Conservation (phyloP, 1,139 yeast species). For the Geotrichum restrictum region DNA sequence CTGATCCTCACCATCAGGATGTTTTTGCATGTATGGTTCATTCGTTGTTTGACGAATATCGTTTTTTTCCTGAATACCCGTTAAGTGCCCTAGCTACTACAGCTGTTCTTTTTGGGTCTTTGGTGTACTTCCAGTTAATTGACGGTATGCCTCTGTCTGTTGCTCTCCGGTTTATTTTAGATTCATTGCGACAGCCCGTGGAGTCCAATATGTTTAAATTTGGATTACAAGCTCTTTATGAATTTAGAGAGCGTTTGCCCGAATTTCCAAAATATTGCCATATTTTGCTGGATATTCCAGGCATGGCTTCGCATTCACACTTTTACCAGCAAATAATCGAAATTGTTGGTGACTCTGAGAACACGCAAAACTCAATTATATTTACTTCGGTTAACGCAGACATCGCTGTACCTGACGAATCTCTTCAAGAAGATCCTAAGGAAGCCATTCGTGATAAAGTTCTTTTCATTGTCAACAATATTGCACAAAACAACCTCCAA, state of each 20-base stretch:
- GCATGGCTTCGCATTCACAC: conserved; percentile 75
- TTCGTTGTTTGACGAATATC: conserved; percentile 86
- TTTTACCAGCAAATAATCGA: conserved; percentile 68
- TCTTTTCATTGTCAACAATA: conserved; percentile 76
- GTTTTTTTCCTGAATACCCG: conserved; percentile 94
- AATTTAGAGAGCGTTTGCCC: conserved; percentile 76
- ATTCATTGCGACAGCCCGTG: conserved; percentile 80
- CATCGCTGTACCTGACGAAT: conserved; percentile 34
- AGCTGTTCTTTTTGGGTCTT: conserved; percentile 88
- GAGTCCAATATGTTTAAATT: conserved; percentile 93
- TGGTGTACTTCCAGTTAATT: conserved; percentile 75
- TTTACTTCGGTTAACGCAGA: conserved; percentile 41
- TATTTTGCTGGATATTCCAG: conserved; percentile 72
- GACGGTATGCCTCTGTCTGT: conserved; percentile 89
- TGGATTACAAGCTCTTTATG: conserved; percentile 91
- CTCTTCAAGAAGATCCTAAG: conserved; percentile 62
- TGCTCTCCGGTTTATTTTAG: conserved; percentile 82
- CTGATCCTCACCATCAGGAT: conserved; percentile 86
- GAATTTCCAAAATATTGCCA: conserved; percentile 89
- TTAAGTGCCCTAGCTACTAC: conserved; percentile 92
- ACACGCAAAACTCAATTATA: conserved; percentile 23
- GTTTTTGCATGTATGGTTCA: conserved; percentile 98
- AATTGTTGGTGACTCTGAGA: conserved; percentile 45
- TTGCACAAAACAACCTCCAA: conserved; percentile 68
- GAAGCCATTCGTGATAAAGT: conserved; percentile 68